phyloP scores from a whole-genome alignment of 106 monocot genomes.

The Alisma plantagoaquatica region DNA sequence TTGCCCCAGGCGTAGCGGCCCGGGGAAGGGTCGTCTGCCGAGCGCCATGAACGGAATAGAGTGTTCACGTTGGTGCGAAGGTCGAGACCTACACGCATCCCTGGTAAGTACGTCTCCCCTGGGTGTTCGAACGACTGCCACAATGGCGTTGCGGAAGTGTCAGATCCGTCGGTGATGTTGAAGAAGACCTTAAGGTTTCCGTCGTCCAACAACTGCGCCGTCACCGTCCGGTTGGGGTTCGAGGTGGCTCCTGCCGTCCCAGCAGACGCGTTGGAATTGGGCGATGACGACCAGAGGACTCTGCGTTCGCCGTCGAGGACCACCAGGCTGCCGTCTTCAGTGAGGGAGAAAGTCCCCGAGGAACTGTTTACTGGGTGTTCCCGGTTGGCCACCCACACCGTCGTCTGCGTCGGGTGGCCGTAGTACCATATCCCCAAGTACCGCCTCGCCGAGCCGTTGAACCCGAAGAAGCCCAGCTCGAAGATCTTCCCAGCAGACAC shows the following conservation, averaged over 20 bases:
- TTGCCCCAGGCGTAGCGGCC: background rate
- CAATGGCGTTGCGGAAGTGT: background rate
- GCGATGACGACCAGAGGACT: constrained; percentile 20
- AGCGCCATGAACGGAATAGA: background rate
- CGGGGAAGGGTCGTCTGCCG: background rate
- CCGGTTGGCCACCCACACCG: constrained; percentile 35
- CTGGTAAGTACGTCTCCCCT: background rate
- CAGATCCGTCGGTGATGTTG: background rate
- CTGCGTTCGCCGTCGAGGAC: background rate
- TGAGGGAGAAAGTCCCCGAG: constrained; percentile 9
- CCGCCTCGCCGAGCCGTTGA: background rate
- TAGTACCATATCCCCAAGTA: constrained; percentile 47
- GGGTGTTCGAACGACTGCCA: background rate
- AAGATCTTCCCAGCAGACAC: constrained; percentile 22
- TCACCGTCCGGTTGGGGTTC: background rate
- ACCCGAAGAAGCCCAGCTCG: constrained; percentile 38
- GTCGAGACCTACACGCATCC: background rate
- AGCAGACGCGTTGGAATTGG: background rate
- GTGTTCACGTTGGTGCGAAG: background rate
- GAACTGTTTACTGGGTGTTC: constrained; percentile 4
- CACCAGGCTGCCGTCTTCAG: constrained; percentile 7
- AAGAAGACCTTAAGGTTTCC: background rate
- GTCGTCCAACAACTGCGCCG: background rate
- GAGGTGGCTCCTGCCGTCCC: background rate
- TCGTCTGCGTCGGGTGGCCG: background rate